These are phyloP conservation scores for Xylaria scruposa DNA, from an alignment of 495 filamentous ascomycete genomes.

Conservation along the genomic window DNA sequence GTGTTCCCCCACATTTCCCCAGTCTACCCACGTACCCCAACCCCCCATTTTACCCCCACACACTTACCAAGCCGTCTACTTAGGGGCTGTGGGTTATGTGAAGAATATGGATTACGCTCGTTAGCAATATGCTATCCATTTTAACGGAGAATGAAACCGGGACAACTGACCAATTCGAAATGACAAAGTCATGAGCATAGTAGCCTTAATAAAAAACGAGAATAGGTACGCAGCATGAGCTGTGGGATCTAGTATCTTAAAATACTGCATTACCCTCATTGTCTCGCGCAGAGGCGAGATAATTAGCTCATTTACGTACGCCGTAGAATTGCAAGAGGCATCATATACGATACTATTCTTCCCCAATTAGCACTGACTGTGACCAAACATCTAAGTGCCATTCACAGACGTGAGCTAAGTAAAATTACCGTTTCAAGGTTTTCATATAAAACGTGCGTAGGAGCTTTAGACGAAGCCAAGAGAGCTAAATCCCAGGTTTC, in stretches of 20 bases:
- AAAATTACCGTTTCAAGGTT: not conserved
- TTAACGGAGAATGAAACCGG: not conserved
- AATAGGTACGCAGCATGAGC: not conserved
- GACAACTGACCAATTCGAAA: not conserved
- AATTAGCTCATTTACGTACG: not conserved
- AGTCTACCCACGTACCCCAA: not conserved
- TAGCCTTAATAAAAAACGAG: not conserved
- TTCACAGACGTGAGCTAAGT: not conserved
- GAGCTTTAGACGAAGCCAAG: not conserved
- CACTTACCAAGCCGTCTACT: not conserved
- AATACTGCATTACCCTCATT: not conserved
- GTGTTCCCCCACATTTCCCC: slow-evolving; percentile 15
- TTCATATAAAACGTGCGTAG: not conserved
- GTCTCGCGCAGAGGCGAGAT: not conserved
- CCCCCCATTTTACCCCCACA: slow-evolving; percentile 3
- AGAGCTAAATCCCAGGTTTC: not conserved
- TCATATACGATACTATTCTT: not conserved
- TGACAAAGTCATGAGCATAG: not conserved
- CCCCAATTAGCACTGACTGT: not conserved
- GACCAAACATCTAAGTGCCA: not conserved
- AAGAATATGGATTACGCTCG: not conserved
- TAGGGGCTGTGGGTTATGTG: no score
- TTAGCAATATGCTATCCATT: not conserved
- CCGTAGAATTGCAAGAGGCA: no score
- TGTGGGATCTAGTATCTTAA: not conserved